Conservation (phyloP, 2,329 filamentous ascomycete species). For the Lizonia empirigonia region DNA sequence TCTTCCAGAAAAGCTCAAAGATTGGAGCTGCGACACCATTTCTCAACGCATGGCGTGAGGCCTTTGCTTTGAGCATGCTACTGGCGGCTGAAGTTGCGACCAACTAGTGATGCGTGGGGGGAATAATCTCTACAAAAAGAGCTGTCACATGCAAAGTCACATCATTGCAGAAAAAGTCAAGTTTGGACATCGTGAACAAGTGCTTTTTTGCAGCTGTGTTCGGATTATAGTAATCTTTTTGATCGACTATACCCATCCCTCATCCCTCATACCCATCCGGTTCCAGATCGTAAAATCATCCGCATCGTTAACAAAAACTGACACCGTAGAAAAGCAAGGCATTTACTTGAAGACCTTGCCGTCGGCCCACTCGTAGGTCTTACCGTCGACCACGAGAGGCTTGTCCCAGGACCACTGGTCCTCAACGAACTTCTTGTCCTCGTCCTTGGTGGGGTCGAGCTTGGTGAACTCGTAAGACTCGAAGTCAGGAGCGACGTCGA, state of each 20-base stretch:
- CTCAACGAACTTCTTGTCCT: slow-evolving; percentile 85
- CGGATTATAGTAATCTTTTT: slow-evolving; percentile 32
- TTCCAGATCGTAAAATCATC: slow-evolving; percentile 44
- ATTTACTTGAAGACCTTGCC: slow-evolving; percentile 99
- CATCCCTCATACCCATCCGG: slow-evolving; percentile 35
- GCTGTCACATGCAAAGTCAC: slow-evolving; percentile 1
- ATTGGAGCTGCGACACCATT: too few relatives aligned
- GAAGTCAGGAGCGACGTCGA: slow-evolving; percentile 95
- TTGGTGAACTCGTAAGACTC: slow-evolving; percentile 97
- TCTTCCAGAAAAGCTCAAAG: too few relatives aligned
- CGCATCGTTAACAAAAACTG: slow-evolving; percentile 38
- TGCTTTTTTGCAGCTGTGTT: slow-evolving; percentile 36
- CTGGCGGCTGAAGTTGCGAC: not conserved
- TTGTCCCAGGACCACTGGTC: slow-evolving; percentile 93
- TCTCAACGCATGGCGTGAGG: too few relatives aligned
- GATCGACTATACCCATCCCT: slow-evolving; percentile 38
- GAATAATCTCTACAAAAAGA: too few relatives aligned
- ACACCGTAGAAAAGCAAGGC: slow-evolving; percentile 25
- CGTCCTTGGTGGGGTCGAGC: slow-evolving; percentile 85
- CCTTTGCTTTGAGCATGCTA: too few relatives aligned
- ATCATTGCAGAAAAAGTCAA: not conserved
- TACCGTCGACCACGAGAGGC: slow-evolving; percentile 77
- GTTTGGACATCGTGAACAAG: slow-evolving; percentile 34
- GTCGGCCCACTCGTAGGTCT: slow-evolving; percentile 85
- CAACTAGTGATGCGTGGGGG: not conserved